Conservation (phyloP, 352 stramenopile genomes). For the Globisporangium recalcitrans region DNA sequence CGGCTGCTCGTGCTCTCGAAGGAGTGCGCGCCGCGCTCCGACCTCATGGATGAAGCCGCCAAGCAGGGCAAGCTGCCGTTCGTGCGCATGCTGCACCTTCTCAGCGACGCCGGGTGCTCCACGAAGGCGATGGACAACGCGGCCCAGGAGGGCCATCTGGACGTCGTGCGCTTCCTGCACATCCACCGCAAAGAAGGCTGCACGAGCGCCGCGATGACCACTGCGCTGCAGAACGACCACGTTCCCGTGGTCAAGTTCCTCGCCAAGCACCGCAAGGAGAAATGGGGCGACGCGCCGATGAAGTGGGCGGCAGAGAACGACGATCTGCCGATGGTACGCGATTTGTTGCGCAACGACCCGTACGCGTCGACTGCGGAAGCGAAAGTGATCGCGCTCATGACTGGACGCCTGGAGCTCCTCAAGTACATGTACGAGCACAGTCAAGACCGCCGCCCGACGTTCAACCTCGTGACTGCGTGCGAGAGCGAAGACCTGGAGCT, state of each 20-base stretch:
- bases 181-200: constrained; percentile 42
- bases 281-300: constrained; percentile 32
- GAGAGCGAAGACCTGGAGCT: constrained; percentile 40
- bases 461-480: constrained; percentile 39
- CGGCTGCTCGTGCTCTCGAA: constrained; percentile 31
- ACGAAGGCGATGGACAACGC: constrained; percentile 40
- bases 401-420: constrained; percentile 38
- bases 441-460: constrained; percentile 29
- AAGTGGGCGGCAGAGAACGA: constrained; percentile 35
- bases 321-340: constrained; percentile 27
- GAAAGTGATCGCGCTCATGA: constrained; percentile 42
- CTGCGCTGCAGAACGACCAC: constrained; percentile 30
- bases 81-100: constrained; percentile 38
- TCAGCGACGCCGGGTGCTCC: constrained; percentile 27
- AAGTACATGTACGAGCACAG: constrained; percentile 50
- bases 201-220: constrained; percentile 27
- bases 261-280: constrained; percentile 35
- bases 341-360: constrained; percentile 31
- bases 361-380: constrained; percentile 31
- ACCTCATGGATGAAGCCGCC: constrained; percentile 35
- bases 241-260: constrained; percentile 41
- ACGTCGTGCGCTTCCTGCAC: constrained; percentile 47
- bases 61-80: constrained; percentile 26
- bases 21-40: constrained; percentile 19
- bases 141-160: constrained; percentile 27